A percentile compares a stretch with the other conserved stretches of the same genome.
Evolutionary conservation across 1,284 basidiomycete species (phyloP).

Genomic region (Somion occarium): DNA sequence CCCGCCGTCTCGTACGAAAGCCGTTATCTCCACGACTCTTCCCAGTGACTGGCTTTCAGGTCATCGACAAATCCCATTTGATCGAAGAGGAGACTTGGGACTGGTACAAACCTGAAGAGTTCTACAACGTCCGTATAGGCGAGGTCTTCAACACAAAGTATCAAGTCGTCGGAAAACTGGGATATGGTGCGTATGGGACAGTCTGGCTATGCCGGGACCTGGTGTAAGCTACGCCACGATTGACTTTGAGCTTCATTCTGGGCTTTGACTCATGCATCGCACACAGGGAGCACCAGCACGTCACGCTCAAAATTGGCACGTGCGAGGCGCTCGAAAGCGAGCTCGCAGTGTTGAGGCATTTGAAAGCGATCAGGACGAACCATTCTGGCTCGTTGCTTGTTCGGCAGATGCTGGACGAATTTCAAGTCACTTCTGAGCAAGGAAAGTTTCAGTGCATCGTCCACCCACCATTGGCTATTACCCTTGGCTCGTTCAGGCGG

Average conservation of each 20-base stretch:
- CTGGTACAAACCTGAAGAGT: conserved; percentile 13
- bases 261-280: background rate
- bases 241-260: background rate
- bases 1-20: background rate
- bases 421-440: conserved; percentile 12
- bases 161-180: conserved; percentile 25
- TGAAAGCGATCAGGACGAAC: conserved; percentile 7
- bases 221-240: conserved; percentile 10
- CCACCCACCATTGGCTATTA: conserved; percentile 15
- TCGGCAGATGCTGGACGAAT: conserved; percentile 12
- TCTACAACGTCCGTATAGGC: conserved; percentile 21
- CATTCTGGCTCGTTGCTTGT: conserved; percentile 6
- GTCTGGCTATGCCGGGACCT: conserved; percentile 23
- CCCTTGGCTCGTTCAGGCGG: conserved; percentile 10
- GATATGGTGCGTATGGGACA: conserved; percentile 21
- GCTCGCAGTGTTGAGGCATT: conserved; percentile 7
- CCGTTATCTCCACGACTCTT: background rate
- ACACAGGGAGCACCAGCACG: conserved; percentile 12
- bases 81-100: conserved; percentile 16
- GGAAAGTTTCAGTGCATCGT: conserved; percentile 8
- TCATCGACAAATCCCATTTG: background rate
- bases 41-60: background rate
- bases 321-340: conserved; percentile 8
- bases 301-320: conserved; percentile 19
- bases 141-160: conserved; percentile 18